Conservation (phyloP, 495 filamentous ascomycete species). For the Penicillium lividum region DNA sequence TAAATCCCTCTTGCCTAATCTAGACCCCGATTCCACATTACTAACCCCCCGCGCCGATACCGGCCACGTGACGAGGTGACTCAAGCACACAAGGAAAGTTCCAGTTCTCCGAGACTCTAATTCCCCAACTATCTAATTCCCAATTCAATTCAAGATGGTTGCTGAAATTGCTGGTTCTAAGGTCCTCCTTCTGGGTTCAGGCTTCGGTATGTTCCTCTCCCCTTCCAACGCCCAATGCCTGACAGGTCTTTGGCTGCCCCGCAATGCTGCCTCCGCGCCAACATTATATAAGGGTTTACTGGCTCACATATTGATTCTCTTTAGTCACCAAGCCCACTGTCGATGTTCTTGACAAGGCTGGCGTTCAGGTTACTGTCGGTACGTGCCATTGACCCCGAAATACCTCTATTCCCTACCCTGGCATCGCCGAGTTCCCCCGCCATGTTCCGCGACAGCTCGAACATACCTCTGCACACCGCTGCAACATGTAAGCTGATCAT, state of each 20-base stretch:
- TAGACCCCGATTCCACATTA: conserved; percentile 7
- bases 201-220: conserved; percentile 55
- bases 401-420: not conserved
- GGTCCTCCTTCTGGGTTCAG: conserved; percentile 74
- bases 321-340: conserved; percentile 74
- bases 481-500: conserved; percentile 11
- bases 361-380: conserved; percentile 82
- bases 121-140: conserved; percentile 15
- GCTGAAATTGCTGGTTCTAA: conserved; percentile 48
- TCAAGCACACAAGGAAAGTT: conserved; percentile 18
- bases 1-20: conserved; percentile 6
- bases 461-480: not conserved
- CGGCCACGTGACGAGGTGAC: conserved; percentile 30
- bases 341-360: conserved; percentile 72
- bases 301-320: conserved; percentile 8
- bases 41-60: conserved; percentile 29
- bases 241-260: conserved; percentile 28
- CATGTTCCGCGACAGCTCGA: not conserved
- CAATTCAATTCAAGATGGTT: conserved; percentile 34
- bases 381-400: conserved; percentile 33
- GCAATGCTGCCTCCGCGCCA: conserved; percentile 16
- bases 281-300: conserved; percentile 10
- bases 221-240: not conserved
- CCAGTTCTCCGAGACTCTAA: conserved; percentile 10
- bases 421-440: conserved; percentile 12